A percentile compares a stretch with the other conserved stretches of the same genome.
Conservation (phyloP, 1,139 yeast species). For the Saccharomycopsis phalli region DNA sequence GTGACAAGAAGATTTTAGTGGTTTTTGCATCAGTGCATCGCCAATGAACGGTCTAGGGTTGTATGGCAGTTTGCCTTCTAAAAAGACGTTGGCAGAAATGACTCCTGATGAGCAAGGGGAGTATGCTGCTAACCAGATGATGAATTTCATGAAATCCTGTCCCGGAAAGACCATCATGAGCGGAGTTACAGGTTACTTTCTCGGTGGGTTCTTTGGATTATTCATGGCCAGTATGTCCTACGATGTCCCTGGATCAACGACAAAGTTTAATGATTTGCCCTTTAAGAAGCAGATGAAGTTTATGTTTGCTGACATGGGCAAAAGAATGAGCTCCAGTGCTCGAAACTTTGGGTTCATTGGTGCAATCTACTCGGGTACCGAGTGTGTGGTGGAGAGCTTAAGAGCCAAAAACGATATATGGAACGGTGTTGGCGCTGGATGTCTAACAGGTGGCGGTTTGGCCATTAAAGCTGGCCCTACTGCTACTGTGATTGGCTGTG, state of each 20-base stretch:
- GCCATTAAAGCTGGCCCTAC: conserved; percentile 92
- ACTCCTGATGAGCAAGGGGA: conserved; percentile 91
- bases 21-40: neutral
- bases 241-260: conserved; percentile 44
- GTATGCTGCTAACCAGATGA: conserved; percentile 79
- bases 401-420: conserved; percentile 90
- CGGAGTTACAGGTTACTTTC: conserved; percentile 89
- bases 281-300: conserved; percentile 87
- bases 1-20: too few relatives aligned
- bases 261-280: conserved; percentile 55
- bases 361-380: conserved; percentile 88
- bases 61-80: conserved; percentile 20
- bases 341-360: conserved; percentile 95
- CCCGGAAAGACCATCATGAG: conserved; percentile 91
- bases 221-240: conserved; percentile 84
- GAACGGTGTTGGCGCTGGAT: conserved; percentile 90
- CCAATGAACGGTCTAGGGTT: conserved; percentile 8
- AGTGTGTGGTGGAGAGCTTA: conserved; percentile 72
- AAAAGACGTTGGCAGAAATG: conserved; percentile 57
- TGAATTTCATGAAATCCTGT: conserved; percentile 81
- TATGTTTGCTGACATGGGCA: conserved; percentile 89
- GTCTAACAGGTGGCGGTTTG: conserved; percentile 85
- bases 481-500: conserved; percentile 88
- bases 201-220: conserved; percentile 93
- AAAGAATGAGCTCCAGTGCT: conserved; percentile 77